Evolutionary conservation across 2,329 filamentous ascomycete species (phyloP), one percentile per base, ranked within the genome.

Genomic region (Fusarium multiceps): DNA sequence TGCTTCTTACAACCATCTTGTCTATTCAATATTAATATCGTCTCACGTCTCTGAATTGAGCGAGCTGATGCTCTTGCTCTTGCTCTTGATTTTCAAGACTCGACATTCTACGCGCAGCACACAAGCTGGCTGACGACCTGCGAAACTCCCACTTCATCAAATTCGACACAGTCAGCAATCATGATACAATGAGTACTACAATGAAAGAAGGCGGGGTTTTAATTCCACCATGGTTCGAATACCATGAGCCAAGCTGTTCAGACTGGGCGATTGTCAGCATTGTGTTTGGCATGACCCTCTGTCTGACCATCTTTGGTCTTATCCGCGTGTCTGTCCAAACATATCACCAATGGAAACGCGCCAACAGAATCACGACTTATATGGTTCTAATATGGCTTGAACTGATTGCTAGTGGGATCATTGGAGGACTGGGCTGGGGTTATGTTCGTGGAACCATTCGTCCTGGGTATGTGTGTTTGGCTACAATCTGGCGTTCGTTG

Each of bases 371-470:
- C 40, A 80, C 76, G 21, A 68, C 75, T 7, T 84, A 83, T 56
- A 73, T 82, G 40, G 72, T 76, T 58, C 74, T 82, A 70, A 78
- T 83, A 45, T 84, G 82, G 82, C 53, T 76, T 21, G 80, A 83
- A 62, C 73, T 80, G 46, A 41, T 78, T 12, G 73, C 78, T 4
- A 80, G 77, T 63, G 69, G 76, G 10, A 62, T 76, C 11, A 80
- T 82, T 47, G 77, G 77, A 23, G 71, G 79, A 7, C 61, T 80
- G 6, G 77, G 75, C 23, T 83, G 79, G 79, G 76, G 79, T 11
- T 79, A 78, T 58, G 55, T 82, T 7, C 65, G 75, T 45, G 74
- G 70, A 16, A 73, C 66, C 41, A 80, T 83, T 51, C 58, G 67
- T 20, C 67, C 73, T 21, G 66, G 74, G 73, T 75, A 59, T 54